These are phyloP conservation scores for Phytopythium chamaehyphon DNA, from an alignment of 352 stramenopile genomes.

Conservation along the genomic window DNA sequence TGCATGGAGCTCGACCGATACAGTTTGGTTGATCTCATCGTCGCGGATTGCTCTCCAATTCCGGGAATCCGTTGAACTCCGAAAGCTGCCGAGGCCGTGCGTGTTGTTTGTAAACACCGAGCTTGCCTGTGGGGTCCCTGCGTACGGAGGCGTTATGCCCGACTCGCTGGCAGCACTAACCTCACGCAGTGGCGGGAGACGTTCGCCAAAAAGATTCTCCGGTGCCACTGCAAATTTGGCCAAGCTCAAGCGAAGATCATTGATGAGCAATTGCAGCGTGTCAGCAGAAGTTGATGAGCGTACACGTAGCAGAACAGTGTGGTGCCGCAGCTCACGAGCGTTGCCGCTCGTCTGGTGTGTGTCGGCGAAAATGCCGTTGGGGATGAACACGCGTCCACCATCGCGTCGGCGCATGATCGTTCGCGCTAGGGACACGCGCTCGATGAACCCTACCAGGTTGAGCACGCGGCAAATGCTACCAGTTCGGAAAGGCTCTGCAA, in stretches of 20 bases:
- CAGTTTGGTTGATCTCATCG: background rate
- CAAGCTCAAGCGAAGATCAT: slow-evolving; percentile 28
- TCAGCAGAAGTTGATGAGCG: slow-evolving; percentile 34
- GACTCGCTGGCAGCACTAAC: slow-evolving; percentile 1
- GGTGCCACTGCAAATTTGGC: slow-evolving; percentile 28
- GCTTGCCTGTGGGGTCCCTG: background rate
- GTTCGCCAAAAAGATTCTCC: background rate
- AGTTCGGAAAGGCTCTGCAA: slow-evolving; percentile 74
- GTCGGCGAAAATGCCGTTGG: slow-evolving; percentile 78
- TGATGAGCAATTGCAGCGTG: slow-evolving; percentile 37
- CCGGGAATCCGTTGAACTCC: background rate
- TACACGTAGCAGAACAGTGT: slow-evolving; percentile 45
- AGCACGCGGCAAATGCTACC: slow-evolving; percentile 59
- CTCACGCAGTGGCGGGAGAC: background rate
- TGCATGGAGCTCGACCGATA: slow-evolving; percentile 31
- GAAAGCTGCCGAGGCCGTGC: slow-evolving; percentile 1
- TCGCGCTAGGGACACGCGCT: slow-evolving; percentile 68
- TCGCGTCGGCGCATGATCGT: slow-evolving; percentile 66
- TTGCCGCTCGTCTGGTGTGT: slow-evolving; percentile 65
- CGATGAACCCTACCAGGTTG: slow-evolving; percentile 54
- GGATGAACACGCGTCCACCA: slow-evolving; percentile 69
- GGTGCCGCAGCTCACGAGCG: slow-evolving; percentile 39
- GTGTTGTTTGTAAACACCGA: slow-evolving; percentile 3
- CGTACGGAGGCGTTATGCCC: background rate
- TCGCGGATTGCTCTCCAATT: background rate